Evolutionary conservation across 23 red algal species (phyloP), one percentile per base, ranked within the genome.

Genomic region (Cyanidiococcus yangmingshanensis): DNA sequence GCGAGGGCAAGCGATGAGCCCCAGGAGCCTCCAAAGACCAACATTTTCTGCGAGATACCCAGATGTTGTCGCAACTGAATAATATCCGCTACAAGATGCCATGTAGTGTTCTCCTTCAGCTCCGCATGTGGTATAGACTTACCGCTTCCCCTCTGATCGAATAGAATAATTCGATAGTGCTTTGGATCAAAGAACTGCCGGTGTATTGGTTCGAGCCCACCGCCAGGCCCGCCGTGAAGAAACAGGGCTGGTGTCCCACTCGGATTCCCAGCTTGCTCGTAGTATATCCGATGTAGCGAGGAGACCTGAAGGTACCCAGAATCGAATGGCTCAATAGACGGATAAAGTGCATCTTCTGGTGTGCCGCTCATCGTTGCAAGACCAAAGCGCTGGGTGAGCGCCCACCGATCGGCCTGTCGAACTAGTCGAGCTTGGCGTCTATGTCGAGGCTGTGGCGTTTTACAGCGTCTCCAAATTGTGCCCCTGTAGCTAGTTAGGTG

Each of bases 71-170:
- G 81, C 31, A 90, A 54, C 17, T 58, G 39, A 24, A 80, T 77
- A 76, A 90, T 90, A 67, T 90, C 87, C 29, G 71, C 40, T 1
- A 90, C 68, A 27, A 90, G 40, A 38, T 82, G 76, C 80, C 87
- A 84, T 17, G 87, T 90, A n/a, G 87, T 90, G 41, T 90, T 90
- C 27, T 90, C 87, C 59, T 76, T 41, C 35, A 90, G 68, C 41
- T 74, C 76, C 39, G 80, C 87, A 17, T 71, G 50, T 7, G 87
- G 87, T 24, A 41, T 58, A 26, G 82, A 85, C 59, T 76, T 79
- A 1, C 87, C 87, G 67, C 87, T 84, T 29, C 87, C 87, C 68
- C 87, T 57, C 75, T 90, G 87, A 80, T 90, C 87, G 68, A 90
- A 85, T 2, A 90, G 71, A 41, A 90, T 77, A 33, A 90, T 90